Evolutionary conservation across 2,329 filamentous ascomycete species (phyloP).

Genomic region (Juglanconis juglandina): DNA sequence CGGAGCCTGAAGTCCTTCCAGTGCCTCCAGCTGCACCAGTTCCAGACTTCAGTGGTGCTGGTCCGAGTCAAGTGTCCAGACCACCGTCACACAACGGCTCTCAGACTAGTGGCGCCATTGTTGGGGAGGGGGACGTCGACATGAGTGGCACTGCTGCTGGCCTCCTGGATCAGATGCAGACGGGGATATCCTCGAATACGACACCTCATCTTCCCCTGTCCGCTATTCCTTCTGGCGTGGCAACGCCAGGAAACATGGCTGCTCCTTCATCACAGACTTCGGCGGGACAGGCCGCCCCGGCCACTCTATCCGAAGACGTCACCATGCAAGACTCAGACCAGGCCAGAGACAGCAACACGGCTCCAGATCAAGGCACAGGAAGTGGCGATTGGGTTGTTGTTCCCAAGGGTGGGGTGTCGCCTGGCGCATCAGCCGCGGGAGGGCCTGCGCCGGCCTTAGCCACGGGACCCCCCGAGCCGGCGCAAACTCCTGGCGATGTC

Average conservation of each 20-base stretch:
- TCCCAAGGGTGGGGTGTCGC: conserved; percentile 54
- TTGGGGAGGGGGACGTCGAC: conserved; percentile 60
- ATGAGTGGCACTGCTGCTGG: conserved; percentile 63
- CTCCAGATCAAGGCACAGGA: conserved; percentile 48
- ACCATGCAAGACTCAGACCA: conserved; percentile 36
- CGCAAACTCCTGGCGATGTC: conserved; percentile 36
- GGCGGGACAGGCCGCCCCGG: conserved; percentile 25
- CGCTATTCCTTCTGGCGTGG: conserved; percentile 51
- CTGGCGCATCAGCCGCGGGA: conserved; percentile 19
- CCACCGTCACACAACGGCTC: conserved; percentile 54
- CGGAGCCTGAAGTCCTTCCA: conserved; percentile 36
- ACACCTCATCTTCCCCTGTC: conserved; percentile 62
- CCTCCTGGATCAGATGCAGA: conserved; percentile 67
- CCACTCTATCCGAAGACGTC: conserved; percentile 31
- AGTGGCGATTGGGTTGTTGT: conserved; percentile 74
- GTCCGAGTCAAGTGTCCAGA: conserved; percentile 39
- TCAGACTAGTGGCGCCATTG: conserved; percentile 52
- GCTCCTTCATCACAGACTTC: conserved; percentile 41
- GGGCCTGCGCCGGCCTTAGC: conserved; percentile 22
- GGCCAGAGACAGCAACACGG: conserved; percentile 46
- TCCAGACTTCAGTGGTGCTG: conserved; percentile 20
- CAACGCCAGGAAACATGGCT: conserved; percentile 52
- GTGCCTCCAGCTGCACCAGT: conserved; percentile 25
- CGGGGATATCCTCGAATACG: conserved; percentile 55
- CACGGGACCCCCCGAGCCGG: background rate